A percentile compares a stretch with the other conserved stretches of the same genome.
phyloP scores from a whole-genome alignment of 257 asterid species.

The Nicotiana knightiana region DNA sequence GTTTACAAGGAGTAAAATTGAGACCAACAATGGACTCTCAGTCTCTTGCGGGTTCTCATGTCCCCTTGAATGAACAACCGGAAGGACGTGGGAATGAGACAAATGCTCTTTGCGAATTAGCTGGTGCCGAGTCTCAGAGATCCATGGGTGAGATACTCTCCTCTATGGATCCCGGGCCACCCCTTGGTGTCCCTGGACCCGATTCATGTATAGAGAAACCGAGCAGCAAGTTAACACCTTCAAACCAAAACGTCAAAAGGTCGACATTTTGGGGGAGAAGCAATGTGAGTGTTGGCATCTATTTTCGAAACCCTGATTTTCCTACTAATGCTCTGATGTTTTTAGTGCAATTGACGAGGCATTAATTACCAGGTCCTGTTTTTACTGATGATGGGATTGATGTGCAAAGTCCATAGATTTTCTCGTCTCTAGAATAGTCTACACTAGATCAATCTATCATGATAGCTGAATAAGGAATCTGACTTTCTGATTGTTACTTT shows the following conservation, averaged over 20 bases:
- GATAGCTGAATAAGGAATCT: neutral
- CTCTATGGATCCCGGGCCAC: constrained; percentile 67
- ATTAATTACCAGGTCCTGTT: neutral
- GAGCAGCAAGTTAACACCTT: constrained; percentile 34
- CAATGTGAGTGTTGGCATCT: constrained; percentile 47
- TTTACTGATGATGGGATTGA: neutral
- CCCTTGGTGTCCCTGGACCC: constrained; percentile 50
- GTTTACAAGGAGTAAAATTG: constrained; percentile 30
- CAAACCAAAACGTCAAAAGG: constrained; percentile 53
- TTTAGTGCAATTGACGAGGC: neutral
- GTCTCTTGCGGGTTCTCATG: constrained; percentile 32
- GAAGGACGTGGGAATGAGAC: constrained; percentile 33
- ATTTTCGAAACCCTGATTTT: neutral
- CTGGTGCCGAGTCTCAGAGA: constrained; percentile 54
- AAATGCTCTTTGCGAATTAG: constrained; percentile 39
- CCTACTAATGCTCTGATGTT: neutral
- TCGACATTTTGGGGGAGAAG: constrained; percentile 81
- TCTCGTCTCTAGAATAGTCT: neutral
- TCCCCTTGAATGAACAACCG: constrained; percentile 48
- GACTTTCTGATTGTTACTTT: constrained; percentile 14
- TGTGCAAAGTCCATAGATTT: neutral
- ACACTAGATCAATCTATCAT: neutral
- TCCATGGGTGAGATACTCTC: constrained; percentile 78
- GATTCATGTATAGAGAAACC: constrained; percentile 50
- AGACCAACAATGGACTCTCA: constrained; percentile 39